Percentiles rank a stretch among this genome's conserved stretches.
These are phyloP conservation scores for Jatropha podagrica DNA, from an alignment of 441 rosid species.

Conservation along the genomic window DNA sequence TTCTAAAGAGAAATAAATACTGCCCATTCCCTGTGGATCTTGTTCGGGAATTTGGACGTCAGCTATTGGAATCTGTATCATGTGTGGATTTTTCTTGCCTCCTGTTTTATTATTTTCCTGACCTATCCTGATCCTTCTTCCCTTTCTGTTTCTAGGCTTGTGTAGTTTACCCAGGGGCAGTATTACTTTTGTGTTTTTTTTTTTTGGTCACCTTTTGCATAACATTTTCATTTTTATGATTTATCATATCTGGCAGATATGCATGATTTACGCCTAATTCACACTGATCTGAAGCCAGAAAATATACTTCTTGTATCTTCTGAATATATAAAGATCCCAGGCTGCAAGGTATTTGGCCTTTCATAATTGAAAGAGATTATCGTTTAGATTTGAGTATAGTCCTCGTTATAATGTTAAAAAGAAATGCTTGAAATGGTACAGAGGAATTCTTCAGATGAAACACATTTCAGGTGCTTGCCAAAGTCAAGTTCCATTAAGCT, in stretches of 20 bases:
- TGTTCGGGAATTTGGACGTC: slow-evolving; percentile 92
- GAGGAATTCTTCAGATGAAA: slow-evolving; percentile 66
- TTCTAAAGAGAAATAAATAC: slow-evolving; percentile 90
- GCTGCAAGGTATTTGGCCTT: slow-evolving; percentile 58
- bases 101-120: slow-evolving; percentile 24
- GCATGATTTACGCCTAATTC: slow-evolving; percentile 80
- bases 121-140: slow-evolving; percentile 27
- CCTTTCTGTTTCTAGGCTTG: slow-evolving; percentile 28
- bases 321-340: slow-evolving; percentile 67
- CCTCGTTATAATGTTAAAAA: slow-evolving; percentile 28
- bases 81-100: slow-evolving; percentile 73
- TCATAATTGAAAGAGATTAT: slow-evolving; percentile 25
- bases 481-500: slow-evolving; percentile 93
- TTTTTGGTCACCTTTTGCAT: slow-evolving; percentile 11
- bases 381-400: slow-evolving; percentile 34
- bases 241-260: slow-evolving; percentile 53
- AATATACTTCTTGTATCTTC: slow-evolving; percentile 84
- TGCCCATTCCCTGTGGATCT: slow-evolving; percentile 88
- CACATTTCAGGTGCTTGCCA: slow-evolving; percentile 75
- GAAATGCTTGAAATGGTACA: slow-evolving; percentile 51
- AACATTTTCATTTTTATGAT: slow-evolving; percentile 30
- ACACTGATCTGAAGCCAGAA: slow-evolving; percentile 93
- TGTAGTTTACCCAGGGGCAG: slow-evolving; percentile 29
- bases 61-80: slow-evolving; percentile 98
- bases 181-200: slow-evolving; percentile 5